Evolutionary conservation across 2,329 filamentous ascomycete genomes (phyloP).

Genomic region (Alternaria infectoria): DNA sequence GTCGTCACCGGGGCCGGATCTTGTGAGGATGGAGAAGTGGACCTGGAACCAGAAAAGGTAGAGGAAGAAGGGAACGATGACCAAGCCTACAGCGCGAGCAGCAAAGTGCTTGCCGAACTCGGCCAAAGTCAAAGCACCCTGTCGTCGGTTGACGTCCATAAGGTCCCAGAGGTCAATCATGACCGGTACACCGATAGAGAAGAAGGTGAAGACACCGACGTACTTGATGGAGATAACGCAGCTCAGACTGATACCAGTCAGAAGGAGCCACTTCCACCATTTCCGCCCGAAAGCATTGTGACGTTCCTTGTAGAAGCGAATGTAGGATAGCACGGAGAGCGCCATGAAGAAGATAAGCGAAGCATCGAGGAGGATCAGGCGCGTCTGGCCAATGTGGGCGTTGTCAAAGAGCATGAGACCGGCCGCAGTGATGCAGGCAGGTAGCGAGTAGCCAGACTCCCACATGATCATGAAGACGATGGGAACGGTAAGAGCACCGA

Average conservation of each 20-base stretch:
- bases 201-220: constrained; percentile 93
- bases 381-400: constrained; percentile 94
- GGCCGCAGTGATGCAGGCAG: constrained; percentile 86
- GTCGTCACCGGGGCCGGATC: constrained; percentile 93
- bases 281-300: constrained; percentile 89
- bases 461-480: constrained; percentile 98
- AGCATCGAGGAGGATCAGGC: constrained; percentile 92
- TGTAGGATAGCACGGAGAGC: constrained; percentile 88
- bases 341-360: constrained; percentile 96
- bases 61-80: constrained; percentile 92
- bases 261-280: constrained; percentile 99
- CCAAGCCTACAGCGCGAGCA: constrained; percentile 83
- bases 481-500: constrained; percentile 92
- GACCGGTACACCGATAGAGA: constrained; percentile 94
- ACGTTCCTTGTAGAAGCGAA: constrained; percentile 96
- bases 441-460: constrained; percentile 97
- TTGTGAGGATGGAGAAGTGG: constrained; percentile 86
- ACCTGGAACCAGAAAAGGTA: constrained; percentile 99
- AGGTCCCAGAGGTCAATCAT: constrained; percentile 94
- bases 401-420: constrained; percentile 94
- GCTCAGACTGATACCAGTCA: constrained; percentile 92
- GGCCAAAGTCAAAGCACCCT: constrained; percentile 78
- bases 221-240: constrained; percentile 99
- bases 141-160: constrained; percentile 83
- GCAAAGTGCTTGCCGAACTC: constrained; percentile 89